Evolutionary conservation across 371 early-diverging fungal genomes (phyloP).

Genomic region (Mortierella sp.): DNA sequence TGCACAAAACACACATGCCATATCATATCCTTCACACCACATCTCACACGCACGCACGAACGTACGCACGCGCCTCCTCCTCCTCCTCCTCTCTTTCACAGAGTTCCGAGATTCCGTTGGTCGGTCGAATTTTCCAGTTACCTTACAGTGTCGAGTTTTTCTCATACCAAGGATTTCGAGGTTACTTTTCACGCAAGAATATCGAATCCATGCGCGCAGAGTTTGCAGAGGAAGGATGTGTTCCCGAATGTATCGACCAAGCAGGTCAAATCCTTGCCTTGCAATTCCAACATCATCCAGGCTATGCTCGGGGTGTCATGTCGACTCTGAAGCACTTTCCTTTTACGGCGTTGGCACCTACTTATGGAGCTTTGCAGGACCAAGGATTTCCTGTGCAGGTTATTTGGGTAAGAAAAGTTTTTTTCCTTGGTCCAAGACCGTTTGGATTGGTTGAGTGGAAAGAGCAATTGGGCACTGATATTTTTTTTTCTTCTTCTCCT

Average conservation of each 20-base stretch:
- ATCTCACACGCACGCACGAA: no score
- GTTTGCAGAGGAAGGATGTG: constrained; percentile 15
- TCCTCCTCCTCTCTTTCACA: background rate
- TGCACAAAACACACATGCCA: no score
- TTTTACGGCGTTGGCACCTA: constrained; percentile 19
- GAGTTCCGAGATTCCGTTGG: constrained; percentile 43
- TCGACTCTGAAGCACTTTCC: constrained; percentile 41
- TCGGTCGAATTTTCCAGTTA: constrained; percentile 39
- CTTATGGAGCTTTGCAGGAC: constrained; percentile 17
- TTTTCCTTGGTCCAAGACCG: no score
- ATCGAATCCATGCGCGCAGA: constrained; percentile 44
- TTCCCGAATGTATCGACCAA: constrained; percentile 25
- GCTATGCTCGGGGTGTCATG: constrained; percentile 53
- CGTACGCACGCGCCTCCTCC: no score
- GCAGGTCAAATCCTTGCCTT: constrained; percentile 33
- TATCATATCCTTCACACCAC: no score
- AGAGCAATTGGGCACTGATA: background rate
- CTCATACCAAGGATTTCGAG: constrained; percentile 30
- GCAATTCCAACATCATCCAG: constrained; percentile 38
- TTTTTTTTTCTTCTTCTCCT: no score
- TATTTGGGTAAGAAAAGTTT: constrained; percentile 24
- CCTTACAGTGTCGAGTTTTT: constrained; percentile 43
- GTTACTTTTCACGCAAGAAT: constrained; percentile 39
- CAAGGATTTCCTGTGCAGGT: constrained; percentile 39
- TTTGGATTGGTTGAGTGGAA: background rate